Percentiles rank a stretch among this genome's conserved stretches.
These are phyloP conservation scores for Lagenidium giganteum DNA, from an alignment of 352 stramenopile genomes.

Conservation along the genomic window DNA sequence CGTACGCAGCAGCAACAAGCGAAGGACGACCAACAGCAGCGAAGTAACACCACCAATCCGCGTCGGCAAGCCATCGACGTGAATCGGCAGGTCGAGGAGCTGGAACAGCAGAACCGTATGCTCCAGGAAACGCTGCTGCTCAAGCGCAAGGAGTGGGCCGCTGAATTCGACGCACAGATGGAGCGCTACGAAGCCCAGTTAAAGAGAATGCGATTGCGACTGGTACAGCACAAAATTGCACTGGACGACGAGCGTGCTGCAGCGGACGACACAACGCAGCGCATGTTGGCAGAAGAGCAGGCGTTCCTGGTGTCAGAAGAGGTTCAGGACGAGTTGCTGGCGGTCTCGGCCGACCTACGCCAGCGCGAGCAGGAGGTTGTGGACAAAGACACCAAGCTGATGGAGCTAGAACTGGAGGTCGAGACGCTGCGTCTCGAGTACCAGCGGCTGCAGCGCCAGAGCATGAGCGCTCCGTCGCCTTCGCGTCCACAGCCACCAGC, in stretches of 20 bases:
- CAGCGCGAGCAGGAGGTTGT: constrained; percentile 45
- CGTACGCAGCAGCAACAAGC: constrained; percentile 7
- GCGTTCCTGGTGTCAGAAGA: constrained; percentile 37
- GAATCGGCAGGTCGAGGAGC: constrained; percentile 28
- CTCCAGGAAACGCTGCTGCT: constrained; percentile 51
- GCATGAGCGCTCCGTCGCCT: background rate
- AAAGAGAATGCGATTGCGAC: constrained; percentile 34
- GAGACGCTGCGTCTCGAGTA: constrained; percentile 66
- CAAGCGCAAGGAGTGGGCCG: constrained; percentile 68
- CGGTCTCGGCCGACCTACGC: constrained; percentile 37
- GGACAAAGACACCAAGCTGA: constrained; percentile 51
- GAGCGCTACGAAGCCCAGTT: constrained; percentile 49
- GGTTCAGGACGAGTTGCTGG: constrained; percentile 34
- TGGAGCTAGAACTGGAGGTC: constrained; percentile 65
- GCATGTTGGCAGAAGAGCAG: constrained; percentile 41
- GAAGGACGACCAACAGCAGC: constrained; percentile 24
- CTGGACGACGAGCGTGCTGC: background rate
- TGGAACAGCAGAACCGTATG: constrained; percentile 50
- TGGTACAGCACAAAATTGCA: constrained; percentile 25
- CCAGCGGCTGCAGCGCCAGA: constrained; percentile 42
- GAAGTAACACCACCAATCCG: too few species aligned
- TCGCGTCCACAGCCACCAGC: background rate
- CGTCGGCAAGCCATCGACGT: too few species aligned
- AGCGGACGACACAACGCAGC: constrained; percentile 6
- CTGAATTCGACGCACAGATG: constrained; percentile 38